Base-by-base conservation (phyloP, 495 filamentous ascomycete species). In the Chaetomium cochliodes region DNA sequence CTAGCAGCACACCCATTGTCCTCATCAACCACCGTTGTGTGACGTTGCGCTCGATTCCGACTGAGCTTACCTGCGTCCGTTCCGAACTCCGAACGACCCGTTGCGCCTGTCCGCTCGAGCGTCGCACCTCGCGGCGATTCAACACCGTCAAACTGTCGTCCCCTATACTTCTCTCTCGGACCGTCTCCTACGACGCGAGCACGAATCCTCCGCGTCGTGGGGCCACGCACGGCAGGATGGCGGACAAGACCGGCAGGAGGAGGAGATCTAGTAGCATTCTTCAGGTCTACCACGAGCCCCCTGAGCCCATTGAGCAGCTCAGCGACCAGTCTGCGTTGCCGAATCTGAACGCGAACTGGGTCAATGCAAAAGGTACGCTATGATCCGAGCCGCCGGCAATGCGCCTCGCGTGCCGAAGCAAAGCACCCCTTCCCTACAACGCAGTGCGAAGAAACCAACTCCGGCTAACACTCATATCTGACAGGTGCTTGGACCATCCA, bases 281-380 rank as follows among this genome's bases (percentile, higher is more conserved):
- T 76, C 80, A 82, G 73, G 78, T 85, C 69, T 98, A 98, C 78
- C 92, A 92, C 71, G 93, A 98, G 76, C 93, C 93, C 44, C 84
- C 86, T 58, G 93, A 98, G 79, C 93, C 92, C 63, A 85, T 96
- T 77, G 93, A 98, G 81, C 93, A 96, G 73, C 87, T 92, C 75
- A 97, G 90, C 69, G 94, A 98, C 76, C 94, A 98, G 84, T 88
- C 92, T 30, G 91, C 91, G 15, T 78, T 97, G 65, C 94, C 94
- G 37, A 98, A 98, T 71, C 76, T 97, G 74, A 98, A 98, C 81
- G 91, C 94, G 68, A 89, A 96, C 78, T 98, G 94, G 94, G 94
- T 97, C 67, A 97, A 98, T 79, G 91, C 92, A 66, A 98, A 98
- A 83, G 94, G 94, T 98, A 80, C 73, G 86, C 69, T 23, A 30